Evolutionary conservation across 2,329 filamentous ascomycete species (phyloP), one percentile per base, ranked within the genome.

Genomic region (Teratosphaeria gauchensis): DNA sequence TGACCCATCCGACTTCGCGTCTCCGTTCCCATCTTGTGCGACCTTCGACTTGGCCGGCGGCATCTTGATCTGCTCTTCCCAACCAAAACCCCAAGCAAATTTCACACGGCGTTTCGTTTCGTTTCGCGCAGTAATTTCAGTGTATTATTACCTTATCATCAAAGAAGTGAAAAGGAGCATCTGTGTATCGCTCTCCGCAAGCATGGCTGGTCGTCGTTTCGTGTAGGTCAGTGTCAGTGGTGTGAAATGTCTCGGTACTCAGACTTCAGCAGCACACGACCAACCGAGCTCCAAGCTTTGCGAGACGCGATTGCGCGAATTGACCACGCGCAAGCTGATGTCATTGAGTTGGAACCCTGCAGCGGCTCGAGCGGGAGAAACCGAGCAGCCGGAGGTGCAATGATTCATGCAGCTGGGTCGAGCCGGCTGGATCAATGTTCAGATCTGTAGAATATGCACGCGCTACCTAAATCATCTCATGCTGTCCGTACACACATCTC

Each of bases 1-100:
- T 4, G 71, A 70, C 54, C 69, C 66, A 31, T 71, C 69, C 21
- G 67, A 63, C 51, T 66, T 64, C 62, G 69, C 65, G 64, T 78
- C 76, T 16, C 42, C 42, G 7, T 48, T 48, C 16, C 42, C 42
- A 59, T 76, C 62, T 11, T 56, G 53, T 32, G 56, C 59, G 9
- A 30, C 51, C n/a, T 56, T 73, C 57, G 71, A 65, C 56, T 68
- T 67, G 65, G 74, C 58, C 57, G 66, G 63, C 31, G 66, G 66
- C 66, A 69, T 66, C 53, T 48, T 48, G 42, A 19, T 16, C 42
- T 21, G 1, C 19, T 11, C n/a, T 9, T n/a, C 42, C 42, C 21
- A 28, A 28, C 42, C 42, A 48, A 28, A 28, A 2, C 42, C n/a
- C 7, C 42, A 48, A 21, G 42, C 42, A 48, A 48, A 48, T 48